Evolutionary conservation across 768 basidiomycete species (phyloP).

Genomic region (Rhodocollybia butyracea): DNA sequence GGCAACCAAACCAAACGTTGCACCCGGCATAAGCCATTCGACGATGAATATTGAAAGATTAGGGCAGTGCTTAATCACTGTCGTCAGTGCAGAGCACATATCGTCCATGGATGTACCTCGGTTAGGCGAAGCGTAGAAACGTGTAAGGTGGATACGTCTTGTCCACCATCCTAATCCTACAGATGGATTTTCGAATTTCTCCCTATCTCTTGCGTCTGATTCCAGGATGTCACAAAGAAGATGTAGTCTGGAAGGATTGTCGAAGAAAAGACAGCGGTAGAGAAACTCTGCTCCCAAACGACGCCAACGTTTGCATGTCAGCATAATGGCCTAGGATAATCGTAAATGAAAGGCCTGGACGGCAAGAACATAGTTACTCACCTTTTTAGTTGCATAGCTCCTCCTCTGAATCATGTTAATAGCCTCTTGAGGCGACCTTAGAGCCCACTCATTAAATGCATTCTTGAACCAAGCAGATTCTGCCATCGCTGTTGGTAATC

Average conservation of each 20-base stretch:
- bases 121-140: conserved; percentile 37
- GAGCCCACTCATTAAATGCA: conserved; percentile 44
- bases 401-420: conserved; percentile 54
- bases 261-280: conserved; percentile 68
- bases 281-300: conserved; percentile 61
- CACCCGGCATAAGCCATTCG: conserved; percentile 55
- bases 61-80: conserved; percentile 62
- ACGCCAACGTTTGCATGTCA: conserved; percentile 65
- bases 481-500: conserved; percentile 59
- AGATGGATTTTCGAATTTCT: not conserved
- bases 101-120: conserved; percentile 42
- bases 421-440: conserved; percentile 60
- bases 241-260: conserved; percentile 52
- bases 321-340: conserved; percentile 53
- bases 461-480: conserved; percentile 64
- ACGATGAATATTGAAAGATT: conserved; percentile 73
- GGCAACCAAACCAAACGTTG: conserved; percentile 58
- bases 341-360: not conserved
- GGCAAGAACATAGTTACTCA: conserved; percentile 22
- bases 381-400: conserved; percentile 68
- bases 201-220: conserved; percentile 14
- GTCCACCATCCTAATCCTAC: conserved; percentile 58
- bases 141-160: conserved; percentile 64
- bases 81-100: conserved; percentile 51
- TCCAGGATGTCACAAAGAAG: conserved; percentile 51